phyloP scores from a whole-genome alignment of 805 yeast genomes.

The Pichia scutulata region DNA sequence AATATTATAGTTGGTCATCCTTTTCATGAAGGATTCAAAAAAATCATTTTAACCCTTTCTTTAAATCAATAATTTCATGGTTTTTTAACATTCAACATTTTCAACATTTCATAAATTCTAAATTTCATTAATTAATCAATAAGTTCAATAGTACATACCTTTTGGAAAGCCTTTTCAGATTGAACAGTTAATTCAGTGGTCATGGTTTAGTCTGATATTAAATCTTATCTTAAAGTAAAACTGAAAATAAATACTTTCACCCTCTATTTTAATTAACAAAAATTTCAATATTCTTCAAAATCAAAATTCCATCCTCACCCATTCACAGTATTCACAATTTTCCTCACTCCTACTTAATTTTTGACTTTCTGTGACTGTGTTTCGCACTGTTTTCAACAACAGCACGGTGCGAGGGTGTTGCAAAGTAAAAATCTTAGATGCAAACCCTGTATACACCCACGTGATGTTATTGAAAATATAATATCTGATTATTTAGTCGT shows the following conservation, averaged over 20 bases:
- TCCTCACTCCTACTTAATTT: not conserved
- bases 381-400: not conserved
- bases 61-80: not conserved
- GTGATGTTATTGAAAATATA: too few relatives aligned
- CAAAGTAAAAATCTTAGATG: not conserved
- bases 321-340: not conserved
- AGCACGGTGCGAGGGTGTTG: not conserved
- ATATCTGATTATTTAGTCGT: too few relatives aligned
- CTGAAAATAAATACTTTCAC: not conserved
- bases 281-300: not conserved
- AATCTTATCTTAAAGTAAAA: slow-evolving; percentile 7
- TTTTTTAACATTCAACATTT: not conserved
- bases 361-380: not conserved
- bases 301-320: not conserved
- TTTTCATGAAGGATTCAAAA: too few relatives aligned
- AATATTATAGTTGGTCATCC: not conserved
- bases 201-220: slow-evolving; percentile 40
- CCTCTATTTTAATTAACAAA: not conserved
- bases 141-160: slow-evolving; percentile 51
- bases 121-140: not conserved
- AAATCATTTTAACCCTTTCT: not conserved
- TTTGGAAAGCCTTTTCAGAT: slow-evolving; percentile 99
- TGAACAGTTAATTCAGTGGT: slow-evolving; percentile 99
- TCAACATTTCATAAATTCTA: not conserved
- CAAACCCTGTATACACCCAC: not conserved